Evolutionary conservation across 2,329 filamentous ascomycete species (phyloP), one percentile per base, ranked within the genome.

Genomic region (Sphaerulina vaccinii): DNA sequence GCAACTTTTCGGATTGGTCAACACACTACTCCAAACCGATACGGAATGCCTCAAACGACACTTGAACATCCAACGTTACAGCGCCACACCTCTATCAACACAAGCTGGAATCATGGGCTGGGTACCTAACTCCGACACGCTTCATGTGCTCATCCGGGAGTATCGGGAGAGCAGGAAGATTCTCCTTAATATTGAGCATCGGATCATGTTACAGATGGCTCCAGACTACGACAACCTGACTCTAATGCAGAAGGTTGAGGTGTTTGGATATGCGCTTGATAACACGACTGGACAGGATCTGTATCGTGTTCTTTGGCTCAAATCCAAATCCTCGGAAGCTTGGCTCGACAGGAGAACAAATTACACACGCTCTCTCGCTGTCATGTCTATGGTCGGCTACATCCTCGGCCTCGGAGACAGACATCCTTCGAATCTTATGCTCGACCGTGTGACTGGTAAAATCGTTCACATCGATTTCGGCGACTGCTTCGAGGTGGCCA

Each of bases 381-480:
- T 99, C 65, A 99, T 99, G 93, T 96, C 90, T n/a, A 99, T 99
- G 90, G 93, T 97, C n/a, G 93, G 93, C 58, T 99, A 99, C 71
- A 97, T 99, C 59, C 83, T 99, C 18, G 95, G 93, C 54, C 79
- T 99, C 11, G 93, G 93, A 49, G 93, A 99, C 74, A 86, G 95
- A 41, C 93, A 99, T 73, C 95, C 95, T 32, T 96, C 90, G 55
- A 99, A 99, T 71, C 75, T 99, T 65, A 95, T 99, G 87, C 85
- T 99, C 35, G 93, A 99, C 71, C 87, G 90, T 33, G 84, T 95
- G 55, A 97, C 92, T 1, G 93, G 93, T 68, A 96, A 95, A 76
- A 93, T 99, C 57, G 86, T 99, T 60, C 93, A 99, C 69, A 97
- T 99, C 63, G 93, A 99, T 76, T 99, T 99, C 65, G 95, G 93